Percentiles rank a stretch among this genome's conserved stretches.
phyloP scores from a whole-genome alignment of 148 eudicot species.

The Vaccinium macrocarpon region DNA sequence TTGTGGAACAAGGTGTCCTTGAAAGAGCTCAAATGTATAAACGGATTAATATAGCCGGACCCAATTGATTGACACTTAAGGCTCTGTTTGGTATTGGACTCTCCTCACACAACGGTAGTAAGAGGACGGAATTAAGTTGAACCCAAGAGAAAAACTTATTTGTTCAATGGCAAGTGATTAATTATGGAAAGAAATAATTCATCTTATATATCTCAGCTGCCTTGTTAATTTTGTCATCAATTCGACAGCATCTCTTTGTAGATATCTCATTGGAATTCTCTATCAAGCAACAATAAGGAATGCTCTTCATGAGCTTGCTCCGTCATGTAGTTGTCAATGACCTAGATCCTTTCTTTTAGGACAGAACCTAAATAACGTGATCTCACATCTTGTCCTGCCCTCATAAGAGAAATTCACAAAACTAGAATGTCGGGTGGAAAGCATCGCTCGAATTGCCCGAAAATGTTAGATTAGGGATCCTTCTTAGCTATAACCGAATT shows the following conservation, averaged over 20 bases:
- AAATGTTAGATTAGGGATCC: constrained; percentile 20
- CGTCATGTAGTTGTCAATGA: not conserved
- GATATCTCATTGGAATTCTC: constrained; percentile 5
- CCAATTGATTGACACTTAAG: not conserved
- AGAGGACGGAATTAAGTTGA: not conserved
- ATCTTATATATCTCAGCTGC: not conserved
- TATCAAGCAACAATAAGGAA: not conserved
- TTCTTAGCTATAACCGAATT: not conserved
- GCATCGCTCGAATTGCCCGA: not conserved
- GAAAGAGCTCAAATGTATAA: not conserved
- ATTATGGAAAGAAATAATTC: not conserved
- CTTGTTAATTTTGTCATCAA: not conserved
- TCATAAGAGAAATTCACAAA: not conserved
- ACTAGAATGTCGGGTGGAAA: constrained; percentile 4
- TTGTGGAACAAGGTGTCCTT: not conserved
- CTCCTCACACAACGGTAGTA: not conserved
- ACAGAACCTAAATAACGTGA: not conserved
- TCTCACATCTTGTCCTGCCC: not conserved
- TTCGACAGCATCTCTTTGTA: not conserved
- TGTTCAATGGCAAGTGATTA: constrained; percentile 5
- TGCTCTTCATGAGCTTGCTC: not conserved
- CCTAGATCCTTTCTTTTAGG: not conserved
- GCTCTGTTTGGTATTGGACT: not conserved
- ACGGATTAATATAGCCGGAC: not conserved
- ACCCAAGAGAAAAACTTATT: not conserved